Percentiles rank a stretch among this genome's conserved stretches.
Evolutionary conservation across 352 stramenopile genomes (phyloP).

Genomic region (Aphanomyces cochlioides): DNA sequence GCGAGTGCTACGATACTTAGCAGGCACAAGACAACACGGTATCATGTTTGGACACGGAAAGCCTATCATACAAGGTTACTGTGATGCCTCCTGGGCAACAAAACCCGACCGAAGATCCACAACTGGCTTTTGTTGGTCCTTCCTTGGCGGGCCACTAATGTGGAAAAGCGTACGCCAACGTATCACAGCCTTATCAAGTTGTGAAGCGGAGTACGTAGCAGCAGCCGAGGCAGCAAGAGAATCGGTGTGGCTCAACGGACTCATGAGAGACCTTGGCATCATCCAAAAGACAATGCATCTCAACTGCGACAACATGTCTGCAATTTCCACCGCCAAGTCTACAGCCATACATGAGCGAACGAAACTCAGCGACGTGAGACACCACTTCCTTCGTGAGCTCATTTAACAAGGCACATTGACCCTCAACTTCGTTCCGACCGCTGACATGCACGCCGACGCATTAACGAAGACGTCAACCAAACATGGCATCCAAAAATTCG

Average conservation of each 20-base stretch:
- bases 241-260: constrained; percentile 18
- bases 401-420: constrained; percentile 25
- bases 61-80: not conserved
- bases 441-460: constrained; percentile 33
- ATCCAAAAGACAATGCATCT: constrained; percentile 26
- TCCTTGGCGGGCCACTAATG: not conserved
- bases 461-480: constrained; percentile 32
- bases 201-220: constrained; percentile 33
- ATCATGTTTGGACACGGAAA: not conserved
- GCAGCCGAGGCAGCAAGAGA: constrained; percentile 29
- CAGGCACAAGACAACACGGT: not conserved
- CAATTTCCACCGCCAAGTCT: constrained; percentile 28
- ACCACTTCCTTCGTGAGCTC: constrained; percentile 35
- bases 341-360: constrained; percentile 28
- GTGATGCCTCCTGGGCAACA: constrained; percentile 12
- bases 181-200: constrained; percentile 29
- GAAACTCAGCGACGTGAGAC: constrained; percentile 34
- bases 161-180: constrained; percentile 12
- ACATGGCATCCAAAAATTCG: not conserved
- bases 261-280: constrained; percentile 18
- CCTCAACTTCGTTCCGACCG: constrained; percentile 22
- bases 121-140: constrained; percentile 8
- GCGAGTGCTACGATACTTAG: constrained; percentile 13
- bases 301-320: constrained; percentile 27
- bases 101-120: constrained; percentile 25